Conservation (phyloP, 306 rosid genomes). For the Castanea mollissima region DNA sequence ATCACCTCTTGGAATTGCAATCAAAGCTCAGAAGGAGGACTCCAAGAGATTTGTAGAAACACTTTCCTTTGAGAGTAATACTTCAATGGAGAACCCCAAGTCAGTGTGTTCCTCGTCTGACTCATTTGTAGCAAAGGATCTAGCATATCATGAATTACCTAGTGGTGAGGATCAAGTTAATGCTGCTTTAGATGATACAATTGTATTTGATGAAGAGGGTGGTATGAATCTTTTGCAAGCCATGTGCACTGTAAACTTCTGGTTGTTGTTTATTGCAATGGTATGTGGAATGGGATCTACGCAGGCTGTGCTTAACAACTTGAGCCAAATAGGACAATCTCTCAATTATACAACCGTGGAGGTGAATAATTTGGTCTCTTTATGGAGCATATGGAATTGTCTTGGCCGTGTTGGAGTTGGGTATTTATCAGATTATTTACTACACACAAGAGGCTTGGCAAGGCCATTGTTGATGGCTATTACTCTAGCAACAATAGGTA, state of each 20-base stretch:
- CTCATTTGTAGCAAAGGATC: slow-evolving; percentile 5
- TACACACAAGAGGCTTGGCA: slow-evolving; percentile 67
- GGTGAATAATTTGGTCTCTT: slow-evolving; percentile 62
- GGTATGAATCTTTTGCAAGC: slow-evolving; percentile 55
- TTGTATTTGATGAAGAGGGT: slow-evolving; percentile 29
- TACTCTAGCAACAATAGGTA: slow-evolving; percentile 52
- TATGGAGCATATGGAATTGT: slow-evolving; percentile 97
- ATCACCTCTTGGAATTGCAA: slow-evolving; percentile 63
- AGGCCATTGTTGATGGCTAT: slow-evolving; percentile 64
- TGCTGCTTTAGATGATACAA: slow-evolving; percentile 19
- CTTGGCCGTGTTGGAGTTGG: slow-evolving; percentile 95
- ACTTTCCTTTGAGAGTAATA: slow-evolving; percentile 5
- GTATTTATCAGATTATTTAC: slow-evolving; percentile 64
- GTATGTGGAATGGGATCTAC: slow-evolving; percentile 88
- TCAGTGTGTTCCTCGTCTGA: slow-evolving; percentile 15
- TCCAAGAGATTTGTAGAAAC: neutral
- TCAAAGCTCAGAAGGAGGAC: slow-evolving; percentile 54
- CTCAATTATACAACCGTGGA: slow-evolving; percentile 63
- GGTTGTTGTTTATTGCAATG: slow-evolving; percentile 82
- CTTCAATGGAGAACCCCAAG: slow-evolving; percentile 16
- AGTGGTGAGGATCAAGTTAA: slow-evolving; percentile 31
- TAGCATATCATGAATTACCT: slow-evolving; percentile 48
- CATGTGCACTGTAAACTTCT: slow-evolving; percentile 57
- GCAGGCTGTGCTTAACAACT: slow-evolving; percentile 75
- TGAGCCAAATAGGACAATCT: slow-evolving; percentile 85